Percentiles rank a stretch among this genome's conserved stretches.
These are phyloP conservation scores for Theobroma cacao DNA, from an alignment of 345 rosid species.

Conservation along the genomic window DNA sequence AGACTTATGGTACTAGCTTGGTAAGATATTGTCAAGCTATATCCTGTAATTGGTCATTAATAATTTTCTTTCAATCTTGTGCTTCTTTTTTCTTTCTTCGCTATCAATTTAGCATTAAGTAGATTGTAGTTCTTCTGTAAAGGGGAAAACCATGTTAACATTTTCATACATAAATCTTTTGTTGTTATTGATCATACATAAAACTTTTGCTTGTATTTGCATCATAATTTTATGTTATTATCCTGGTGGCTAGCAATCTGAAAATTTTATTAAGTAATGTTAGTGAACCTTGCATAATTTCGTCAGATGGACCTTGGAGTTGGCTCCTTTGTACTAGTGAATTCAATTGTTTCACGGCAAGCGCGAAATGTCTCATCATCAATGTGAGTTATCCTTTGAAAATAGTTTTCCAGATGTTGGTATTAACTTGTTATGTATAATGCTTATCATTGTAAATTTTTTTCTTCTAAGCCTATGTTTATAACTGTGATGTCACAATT, in stretches of 20 bases:
- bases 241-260: neutral
- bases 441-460: neutral
- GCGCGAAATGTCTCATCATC: constrained; percentile 61
- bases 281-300: constrained; percentile 5
- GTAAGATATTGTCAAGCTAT: constrained; percentile 37
- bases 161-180: neutral
- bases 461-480: neutral
- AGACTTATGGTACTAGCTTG: constrained; percentile 81
- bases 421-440: neutral
- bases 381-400: constrained; percentile 36
- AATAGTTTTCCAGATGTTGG: constrained; percentile 8
- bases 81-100: neutral
- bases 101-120: neutral
- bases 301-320: constrained; percentile 96
- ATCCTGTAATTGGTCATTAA: neutral
- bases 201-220: neutral
- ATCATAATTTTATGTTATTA: neutral
- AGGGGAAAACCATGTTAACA: neutral
- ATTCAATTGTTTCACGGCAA: constrained; percentile 81
- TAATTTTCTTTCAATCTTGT: neutral
- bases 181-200: neutral
- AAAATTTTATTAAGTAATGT: neutral
- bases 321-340: constrained; percentile 81
- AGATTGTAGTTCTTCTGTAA: no score
- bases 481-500: neutral